Base-by-base conservation (phyloP, 2,329 filamentous ascomycete genomes). In the Harringtonia lauricola region DNA sequence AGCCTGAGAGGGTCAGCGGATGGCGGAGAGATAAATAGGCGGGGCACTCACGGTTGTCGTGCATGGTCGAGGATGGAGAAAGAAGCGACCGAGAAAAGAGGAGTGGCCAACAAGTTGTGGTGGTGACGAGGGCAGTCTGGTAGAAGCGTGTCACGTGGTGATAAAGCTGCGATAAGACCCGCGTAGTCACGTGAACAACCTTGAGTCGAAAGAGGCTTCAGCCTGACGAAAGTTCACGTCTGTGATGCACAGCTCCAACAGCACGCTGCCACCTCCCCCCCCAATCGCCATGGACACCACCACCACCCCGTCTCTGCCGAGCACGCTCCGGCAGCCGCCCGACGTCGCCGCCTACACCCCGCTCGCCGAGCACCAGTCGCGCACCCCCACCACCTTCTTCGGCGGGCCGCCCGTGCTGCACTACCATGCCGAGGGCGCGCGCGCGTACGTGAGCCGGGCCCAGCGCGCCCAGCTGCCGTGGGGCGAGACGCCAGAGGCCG, bases 381-480 rank as follows among this genome's bases (percentile, higher is more conserved):
- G 80, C 55, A 90, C 85, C 1, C 85, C 85, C 1, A 68, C 70
- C 46, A 81, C 75, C 35, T 90, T 89, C 63, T 81, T 80, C 54
- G 75, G 72, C 52, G 76, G 75, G 24, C 85, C 83, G 55, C 78
- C 84, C 2, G 72, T 89, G 36, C 71, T 89, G 4, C 76, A 89
- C 61, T 75, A 74, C 52, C 75, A 81, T 54, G 68, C 72, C 33
- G 52, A 66, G 13, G 65, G 67, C 46, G 69, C 77, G 44, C 78
- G 74, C 33, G 74, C 81, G 3, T 72, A 74, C 54, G 64, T 81
- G 18, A 66, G 74, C 22, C 66, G 63, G 30, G 66, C 70, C 34
- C 74, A 83, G 52, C 62, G 70, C 21, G 68, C 69, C 33, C 63
- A 63, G 43, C 63, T 85, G 44, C 73, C 67, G 52, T 73, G 77